phyloP scores from a whole-genome alignment of 805 yeast genomes.

The Wickerhamiella australiensis region DNA sequence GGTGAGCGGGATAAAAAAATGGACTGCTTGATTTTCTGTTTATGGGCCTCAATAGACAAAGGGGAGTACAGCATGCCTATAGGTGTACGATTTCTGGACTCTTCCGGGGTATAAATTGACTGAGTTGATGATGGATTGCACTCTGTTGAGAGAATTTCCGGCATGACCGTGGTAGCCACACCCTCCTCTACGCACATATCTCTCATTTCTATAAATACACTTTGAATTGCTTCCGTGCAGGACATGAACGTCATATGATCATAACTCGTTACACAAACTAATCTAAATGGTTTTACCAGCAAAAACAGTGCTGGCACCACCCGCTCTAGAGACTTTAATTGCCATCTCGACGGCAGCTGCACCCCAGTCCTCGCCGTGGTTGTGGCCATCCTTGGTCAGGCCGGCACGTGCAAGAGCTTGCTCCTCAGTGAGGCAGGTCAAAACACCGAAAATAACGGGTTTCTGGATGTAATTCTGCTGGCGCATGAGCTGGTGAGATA shows the following conservation, averaged over 20 bases:
- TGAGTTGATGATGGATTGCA: too few species aligned
- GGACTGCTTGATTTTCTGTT: neutral
- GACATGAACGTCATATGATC: too few species aligned
- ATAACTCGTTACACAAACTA: neutral
- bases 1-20: neutral
- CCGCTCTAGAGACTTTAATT: constrained; percentile 20
- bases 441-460: constrained; percentile 87
- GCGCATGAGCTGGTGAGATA: constrained; percentile 72
- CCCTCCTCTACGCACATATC: too few species aligned
- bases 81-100: too few species aligned
- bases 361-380: constrained; percentile 98
- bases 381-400: constrained; percentile 59
- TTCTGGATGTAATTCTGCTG: constrained; percentile 54
- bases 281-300: neutral
- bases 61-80: too few species aligned
- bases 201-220: too few species aligned
- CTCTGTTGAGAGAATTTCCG: too few species aligned
- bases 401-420: constrained; percentile 95
- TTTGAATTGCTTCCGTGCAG: too few species aligned
- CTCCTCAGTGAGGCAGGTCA: constrained; percentile 86
- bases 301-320: neutral
- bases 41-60: neutral
- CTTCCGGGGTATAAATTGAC: too few species aligned
- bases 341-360: constrained; percentile 97
- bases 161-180: too few species aligned